Evolutionary conservation across 2,329 filamentous ascomycete genomes (phyloP).

Genomic region (Monosporascus sp.): DNA sequence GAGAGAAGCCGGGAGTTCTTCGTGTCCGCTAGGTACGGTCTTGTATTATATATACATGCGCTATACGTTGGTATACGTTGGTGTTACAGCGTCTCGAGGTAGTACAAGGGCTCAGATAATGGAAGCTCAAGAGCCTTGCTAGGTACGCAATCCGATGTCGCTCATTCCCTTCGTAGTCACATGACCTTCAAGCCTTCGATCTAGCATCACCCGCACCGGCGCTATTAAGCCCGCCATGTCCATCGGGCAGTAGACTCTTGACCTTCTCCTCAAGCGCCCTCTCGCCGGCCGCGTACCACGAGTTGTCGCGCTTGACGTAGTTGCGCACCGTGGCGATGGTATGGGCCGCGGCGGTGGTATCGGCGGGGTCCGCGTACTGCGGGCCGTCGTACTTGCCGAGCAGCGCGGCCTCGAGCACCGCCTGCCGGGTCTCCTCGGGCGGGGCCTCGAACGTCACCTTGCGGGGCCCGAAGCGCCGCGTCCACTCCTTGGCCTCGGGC

Average conservation of each 20-base stretch:
- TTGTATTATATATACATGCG: too few species aligned
- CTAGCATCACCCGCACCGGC: neutral
- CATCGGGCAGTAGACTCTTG: constrained; percentile 15
- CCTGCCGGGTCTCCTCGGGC: constrained; percentile 20
- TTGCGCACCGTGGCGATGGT: constrained; percentile 25
- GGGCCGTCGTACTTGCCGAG: constrained; percentile 32
- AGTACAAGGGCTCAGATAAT: neutral
- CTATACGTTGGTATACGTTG: too few species aligned
- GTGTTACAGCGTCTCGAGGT: too few species aligned
- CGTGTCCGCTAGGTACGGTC: too few species aligned
- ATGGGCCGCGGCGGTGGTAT: constrained; percentile 24
- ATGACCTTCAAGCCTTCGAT: constrained; percentile 10
- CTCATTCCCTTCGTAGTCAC: neutral
- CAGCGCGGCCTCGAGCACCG: constrained; percentile 31
- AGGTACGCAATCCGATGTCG: neutral
- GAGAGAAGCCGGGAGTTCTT: too few species aligned
- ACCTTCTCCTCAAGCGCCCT: constrained; percentile 23
- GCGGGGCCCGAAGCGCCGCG: constrained; percentile 8
- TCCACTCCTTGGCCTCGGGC: constrained; percentile 25
- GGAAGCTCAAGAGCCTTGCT: neutral
- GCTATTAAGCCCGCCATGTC: neutral
- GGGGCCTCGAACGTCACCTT: constrained; percentile 14
- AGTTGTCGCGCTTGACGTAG: constrained; percentile 31
- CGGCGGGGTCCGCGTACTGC: constrained; percentile 19
- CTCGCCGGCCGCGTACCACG: constrained; percentile 20